Conservation (phyloP, 495 filamentous ascomycete genomes). For the Astrothelium subdiscretum region DNA sequence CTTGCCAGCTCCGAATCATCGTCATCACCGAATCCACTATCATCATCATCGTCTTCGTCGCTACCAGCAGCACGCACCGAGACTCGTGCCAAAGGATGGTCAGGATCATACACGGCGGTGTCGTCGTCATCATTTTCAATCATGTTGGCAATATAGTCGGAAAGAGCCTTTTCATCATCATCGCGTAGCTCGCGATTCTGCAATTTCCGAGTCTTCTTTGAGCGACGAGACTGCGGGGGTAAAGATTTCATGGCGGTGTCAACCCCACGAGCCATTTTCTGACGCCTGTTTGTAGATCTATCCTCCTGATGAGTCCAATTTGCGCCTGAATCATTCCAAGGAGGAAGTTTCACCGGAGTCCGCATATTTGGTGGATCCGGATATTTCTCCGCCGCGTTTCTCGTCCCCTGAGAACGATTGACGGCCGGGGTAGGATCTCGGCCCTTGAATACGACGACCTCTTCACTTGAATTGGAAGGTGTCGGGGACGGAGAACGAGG, state of each 20-base stretch:
- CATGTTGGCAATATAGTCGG: constrained; percentile 18
- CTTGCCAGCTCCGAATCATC: constrained; percentile 25
- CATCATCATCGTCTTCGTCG: constrained; percentile 10
- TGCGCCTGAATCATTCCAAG: background rate
- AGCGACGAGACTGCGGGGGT: background rate
- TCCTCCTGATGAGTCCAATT: background rate
- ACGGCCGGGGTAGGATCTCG: constrained; percentile 23
- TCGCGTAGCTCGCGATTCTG: constrained; percentile 11
- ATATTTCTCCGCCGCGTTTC: background rate
- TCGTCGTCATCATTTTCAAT: constrained; percentile 18
- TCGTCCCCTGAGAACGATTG: constrained; percentile 10
- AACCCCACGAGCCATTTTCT: background rate
- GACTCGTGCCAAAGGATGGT: background rate
- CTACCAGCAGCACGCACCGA: constrained; percentile 9
- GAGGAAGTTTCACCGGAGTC: background rate
- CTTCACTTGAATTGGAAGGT: constrained; percentile 47
- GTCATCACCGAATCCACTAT: constrained; percentile 28
- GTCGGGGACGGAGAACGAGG: constrained; percentile 31
- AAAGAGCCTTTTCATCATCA: constrained; percentile 15
- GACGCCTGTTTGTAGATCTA: too few species aligned
- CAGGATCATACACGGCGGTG: background rate
- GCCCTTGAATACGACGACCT: constrained; percentile 56
- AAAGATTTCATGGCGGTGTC: background rate
- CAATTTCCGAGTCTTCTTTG: constrained; percentile 12
- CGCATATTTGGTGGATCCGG: background rate